Evolutionary conservation across 371 early-diverging fungal genomes (phyloP), one percentile per base, ranked within the genome.

Genomic region (Batkoa obscura): DNA sequence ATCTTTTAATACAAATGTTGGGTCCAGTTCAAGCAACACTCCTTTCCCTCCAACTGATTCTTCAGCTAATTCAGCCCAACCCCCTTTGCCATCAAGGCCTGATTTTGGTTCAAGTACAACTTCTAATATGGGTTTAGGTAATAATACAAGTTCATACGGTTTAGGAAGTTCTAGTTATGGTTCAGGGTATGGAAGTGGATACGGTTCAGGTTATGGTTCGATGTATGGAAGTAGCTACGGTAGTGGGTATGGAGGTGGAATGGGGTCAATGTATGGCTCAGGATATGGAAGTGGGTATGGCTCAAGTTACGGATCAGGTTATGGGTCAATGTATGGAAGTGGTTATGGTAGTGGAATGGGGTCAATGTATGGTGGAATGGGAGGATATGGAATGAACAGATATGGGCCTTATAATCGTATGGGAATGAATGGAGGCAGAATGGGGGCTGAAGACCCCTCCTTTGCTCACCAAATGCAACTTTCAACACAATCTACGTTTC

Each of bases 401-500:
- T 64, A 65, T 35, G 61, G 62, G 2, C 60, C 62, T 4, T 68
- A 67, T 43, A 65, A 68, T 3, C 64, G 70, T 3, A 72, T 71
- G 43, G 74, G 73, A 17, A 62, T 64, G 32, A 62, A 62, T 15
- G 62, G 64, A 59, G 64, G 65, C 36, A 65, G 69, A n/a, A 63
- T 62, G 54, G 79, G 67, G 1, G 73, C 75, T 1, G 70, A 66
- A 13, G 69, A 68, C 49, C 71, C 69, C 33, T 67, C 79, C 12
- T 60, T 86, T n/a, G 79, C 84, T 43, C 83, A 80, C 50, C 74
- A 78, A 48, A 80, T 90, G 73, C 93, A 88, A 62, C 76, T 83
- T 17, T 81, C 82, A 12, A 88, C 94, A 1, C 81, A 84, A 48
- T 75, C 88, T 9, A 85, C 94, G 0, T 95, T 95, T 66, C 84